Conservation (phyloP, 1,284 basidiomycete species). For the Sporisorium graminicola region DNA sequence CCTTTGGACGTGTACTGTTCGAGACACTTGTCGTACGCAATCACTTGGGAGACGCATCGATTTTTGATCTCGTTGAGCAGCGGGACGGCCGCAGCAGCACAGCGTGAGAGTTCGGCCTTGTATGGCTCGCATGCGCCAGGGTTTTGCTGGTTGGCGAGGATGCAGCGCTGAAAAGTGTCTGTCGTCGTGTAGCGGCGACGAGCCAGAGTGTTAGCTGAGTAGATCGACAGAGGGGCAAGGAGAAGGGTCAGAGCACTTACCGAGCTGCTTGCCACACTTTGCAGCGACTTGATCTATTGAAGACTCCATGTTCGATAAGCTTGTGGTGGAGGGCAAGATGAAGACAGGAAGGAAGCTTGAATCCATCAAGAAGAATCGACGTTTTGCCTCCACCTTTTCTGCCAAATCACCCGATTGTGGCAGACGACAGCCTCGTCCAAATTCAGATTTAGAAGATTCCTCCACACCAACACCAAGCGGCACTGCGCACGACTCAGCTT, state of each 20-base stretch:
- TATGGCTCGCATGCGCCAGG: conserved; percentile 48
- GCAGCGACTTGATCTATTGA: conserved; percentile 56
- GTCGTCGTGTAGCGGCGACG: neutral
- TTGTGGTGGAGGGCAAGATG: neutral
- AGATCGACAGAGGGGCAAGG: neutral
- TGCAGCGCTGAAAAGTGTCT: conserved; percentile 65
- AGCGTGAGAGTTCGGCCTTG: conserved; percentile 56
- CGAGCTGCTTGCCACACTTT: conserved; percentile 56
- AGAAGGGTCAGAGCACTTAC: conserved; percentile 9
- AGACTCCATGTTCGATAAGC: conserved; percentile 38
- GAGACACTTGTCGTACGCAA: conserved; percentile 64
- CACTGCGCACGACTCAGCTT: conserved; percentile 4
- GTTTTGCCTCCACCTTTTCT: conserved; percentile 12
- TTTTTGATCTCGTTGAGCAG: conserved; percentile 62
- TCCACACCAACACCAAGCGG: conserved; percentile 15
- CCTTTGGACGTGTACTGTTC: conserved; percentile 35
- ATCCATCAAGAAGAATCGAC: conserved; percentile 3
- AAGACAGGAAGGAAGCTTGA: conserved; percentile 5
- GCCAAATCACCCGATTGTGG: conserved; percentile 19
- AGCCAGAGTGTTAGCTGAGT: neutral
- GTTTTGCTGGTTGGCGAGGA: conserved; percentile 59
- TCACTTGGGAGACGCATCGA: conserved; percentile 54
- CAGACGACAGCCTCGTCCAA: neutral
- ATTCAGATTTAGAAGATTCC: neutral
- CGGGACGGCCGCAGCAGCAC: conserved; percentile 63